phyloP scores from a whole-genome alignment of 306 rosid genomes.

The Rubus idaeus region DNA sequence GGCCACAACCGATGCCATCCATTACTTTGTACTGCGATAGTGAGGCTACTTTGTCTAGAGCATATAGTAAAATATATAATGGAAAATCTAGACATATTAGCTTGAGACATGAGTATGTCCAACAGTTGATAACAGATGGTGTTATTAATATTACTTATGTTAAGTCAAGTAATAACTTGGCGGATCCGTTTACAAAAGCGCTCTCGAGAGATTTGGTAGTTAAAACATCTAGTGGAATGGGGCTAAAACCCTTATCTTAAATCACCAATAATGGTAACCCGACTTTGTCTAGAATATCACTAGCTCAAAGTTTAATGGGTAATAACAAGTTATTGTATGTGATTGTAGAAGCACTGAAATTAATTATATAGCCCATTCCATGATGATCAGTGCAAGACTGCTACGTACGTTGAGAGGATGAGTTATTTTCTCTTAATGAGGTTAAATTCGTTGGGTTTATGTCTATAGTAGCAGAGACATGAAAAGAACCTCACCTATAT shows the following conservation, averaged over 20 bases:
- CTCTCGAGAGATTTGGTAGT: constrained; percentile 21
- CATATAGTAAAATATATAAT: neutral
- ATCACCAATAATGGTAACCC: constrained; percentile 31
- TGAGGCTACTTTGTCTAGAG: neutral
- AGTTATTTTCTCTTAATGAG: neutral
- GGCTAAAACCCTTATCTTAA: neutral
- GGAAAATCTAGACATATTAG: constrained; percentile 8
- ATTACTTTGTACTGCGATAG: constrained; percentile 9
- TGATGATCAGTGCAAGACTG: neutral
- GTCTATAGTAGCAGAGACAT: neutral
- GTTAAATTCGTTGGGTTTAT: neutral
- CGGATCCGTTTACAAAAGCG: neutral
- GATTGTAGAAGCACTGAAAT: neutral
- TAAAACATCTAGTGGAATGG: constrained; percentile 28
- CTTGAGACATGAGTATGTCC: constrained; percentile 7
- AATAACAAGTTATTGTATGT: constrained; percentile 5
- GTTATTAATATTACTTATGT: neutral
- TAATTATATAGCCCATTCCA: neutral
- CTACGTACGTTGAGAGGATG: neutral
- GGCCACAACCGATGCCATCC: constrained; percentile 3
- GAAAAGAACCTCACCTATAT: neutral
- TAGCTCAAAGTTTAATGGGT: neutral
- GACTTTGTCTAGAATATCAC: neutral
- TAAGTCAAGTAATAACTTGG: neutral
- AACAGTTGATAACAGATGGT: neutral